These are phyloP conservation scores for Miscanthus lutarioriparius DNA, from an alignment of 176 grass and related monocot species.

Conservation along the genomic window DNA sequence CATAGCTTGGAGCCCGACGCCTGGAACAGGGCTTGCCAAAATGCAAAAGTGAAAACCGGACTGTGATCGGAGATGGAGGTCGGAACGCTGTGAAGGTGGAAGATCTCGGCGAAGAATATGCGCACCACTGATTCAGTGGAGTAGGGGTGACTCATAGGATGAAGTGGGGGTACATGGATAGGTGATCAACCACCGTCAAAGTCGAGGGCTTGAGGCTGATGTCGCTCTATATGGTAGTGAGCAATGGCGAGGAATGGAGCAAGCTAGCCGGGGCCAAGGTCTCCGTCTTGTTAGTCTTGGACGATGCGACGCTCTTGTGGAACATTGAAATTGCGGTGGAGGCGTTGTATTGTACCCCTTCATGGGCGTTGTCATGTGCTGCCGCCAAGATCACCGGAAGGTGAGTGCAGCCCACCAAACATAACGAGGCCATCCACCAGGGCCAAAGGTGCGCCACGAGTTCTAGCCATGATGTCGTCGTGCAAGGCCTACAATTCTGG, in stretches of 20 bases:
- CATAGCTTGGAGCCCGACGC: not conserved
- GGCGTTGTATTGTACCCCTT: not conserved
- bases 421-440: not conserved
- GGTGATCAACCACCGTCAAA: not conserved
- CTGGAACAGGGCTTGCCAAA: not conserved
- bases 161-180: not conserved
- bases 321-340: not conserved
- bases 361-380: not conserved
- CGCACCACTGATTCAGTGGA: not conserved
- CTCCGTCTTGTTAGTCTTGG: not conserved
- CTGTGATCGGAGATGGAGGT: not conserved
- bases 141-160: not conserved
- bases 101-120: not conserved
- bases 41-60: not conserved
- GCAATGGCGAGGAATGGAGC: not conserved
- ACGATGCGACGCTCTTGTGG: not conserved
- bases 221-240: not conserved
- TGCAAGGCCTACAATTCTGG: not conserved
- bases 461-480: not conserved
- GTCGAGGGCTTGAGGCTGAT: not conserved
- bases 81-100: not conserved
- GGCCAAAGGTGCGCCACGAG: not conserved
- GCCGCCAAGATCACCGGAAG: not conserved
- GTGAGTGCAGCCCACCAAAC: not conserved
- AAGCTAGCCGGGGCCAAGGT: not conserved